Base-by-base conservation (phyloP, 257 asterid species). In the Echites panduratus region DNA sequence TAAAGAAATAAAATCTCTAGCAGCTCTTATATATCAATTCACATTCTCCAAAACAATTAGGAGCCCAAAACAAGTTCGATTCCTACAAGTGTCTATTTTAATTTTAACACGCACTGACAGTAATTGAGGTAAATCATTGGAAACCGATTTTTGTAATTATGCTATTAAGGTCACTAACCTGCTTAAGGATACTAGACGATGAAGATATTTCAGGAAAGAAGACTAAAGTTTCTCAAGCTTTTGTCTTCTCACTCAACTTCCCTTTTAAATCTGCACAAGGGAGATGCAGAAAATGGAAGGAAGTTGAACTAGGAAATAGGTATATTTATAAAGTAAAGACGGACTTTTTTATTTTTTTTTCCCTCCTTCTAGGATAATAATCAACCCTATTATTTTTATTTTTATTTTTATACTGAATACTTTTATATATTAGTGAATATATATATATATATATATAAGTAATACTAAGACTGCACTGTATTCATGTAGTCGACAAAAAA, bases 231-330 rank as follows among this genome's bases (percentile, higher is more conserved):
- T 78, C 38, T 80, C 41, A 70, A 24, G 71, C 59, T 75, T 66
- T 56, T 82, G 72, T 64, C 76, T 74, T 72, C 78, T 75, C 73
- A 75, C 76, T 78, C 50, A 38, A 53, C 59, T 72, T 75, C 43
- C 26, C 59, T 64, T 7, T 10, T 67, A 81, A 82, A 72, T 84
- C 78, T 79, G 78, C 65, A 76, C 68, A 66, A 71, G 75, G 70
- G 77, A 62, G 80, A 63, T 82, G 82, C 81, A 78, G 86, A 76
- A 82, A 87, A 80, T 80, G 85, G 84, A 77, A 80, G 74, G 81
- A 73, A 81, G 79, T 48, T 77, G 82, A 69, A 80, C 29, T 71
- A 66, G 76, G 81, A 82, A 82, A 22, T 72, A 58, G 80, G 79
- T 77, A 84, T 78, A 84, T 78, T 85, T 85, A 89, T 85, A 78